Conservation (phyloP, 2,329 filamentous ascomycete species). For the Fusarium virguliforme region DNA sequence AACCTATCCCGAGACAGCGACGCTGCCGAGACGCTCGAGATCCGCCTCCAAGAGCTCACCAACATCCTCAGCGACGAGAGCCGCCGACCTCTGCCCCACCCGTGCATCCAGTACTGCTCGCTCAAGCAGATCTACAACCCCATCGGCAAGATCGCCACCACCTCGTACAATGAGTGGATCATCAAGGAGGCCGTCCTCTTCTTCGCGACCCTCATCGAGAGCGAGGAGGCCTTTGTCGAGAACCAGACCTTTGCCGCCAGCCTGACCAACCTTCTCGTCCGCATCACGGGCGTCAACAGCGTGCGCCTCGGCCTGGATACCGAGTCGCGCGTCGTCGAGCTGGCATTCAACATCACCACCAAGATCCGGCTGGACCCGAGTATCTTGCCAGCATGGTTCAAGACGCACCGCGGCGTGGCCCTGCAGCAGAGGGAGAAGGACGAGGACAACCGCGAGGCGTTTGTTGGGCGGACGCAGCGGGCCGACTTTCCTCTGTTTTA, state of each 20-base stretch:
- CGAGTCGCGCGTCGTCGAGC: conserved; percentile 90
- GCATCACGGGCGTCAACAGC: conserved; percentile 81
- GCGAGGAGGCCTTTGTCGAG: conserved; percentile 94
- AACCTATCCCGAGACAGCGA: conserved; percentile 74
- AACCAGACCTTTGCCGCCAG: conserved; percentile 88
- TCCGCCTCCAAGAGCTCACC: conserved; percentile 75
- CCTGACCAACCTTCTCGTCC: conserved; percentile 87
- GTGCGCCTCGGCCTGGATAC: conserved; percentile 84
- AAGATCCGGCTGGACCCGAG: conserved; percentile 93
- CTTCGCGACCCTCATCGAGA: conserved; percentile 94
- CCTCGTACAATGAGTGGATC: conserved; percentile 87
- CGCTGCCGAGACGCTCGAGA: conserved; percentile 74
- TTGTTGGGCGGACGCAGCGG: conserved; percentile 88
- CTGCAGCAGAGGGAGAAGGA: conserved; percentile 57
- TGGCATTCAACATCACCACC: conserved; percentile 95
- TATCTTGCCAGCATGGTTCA: conserved; percentile 94
- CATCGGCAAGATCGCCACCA: conserved; percentile 89
- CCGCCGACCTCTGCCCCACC: conserved; percentile 88
- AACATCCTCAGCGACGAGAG: conserved; percentile 90
- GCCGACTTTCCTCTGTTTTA: conserved; percentile 98
- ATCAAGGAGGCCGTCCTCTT: conserved; percentile 88
- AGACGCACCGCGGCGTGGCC: conserved; percentile 62
- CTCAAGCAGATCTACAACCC: conserved; percentile 91
- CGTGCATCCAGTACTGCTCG: conserved; percentile 90
- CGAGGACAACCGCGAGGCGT: conserved; percentile 79